Evolutionary conservation across 2,329 filamentous ascomycete species (phyloP).

Genomic region (Hymenoscyphus occultus): DNA sequence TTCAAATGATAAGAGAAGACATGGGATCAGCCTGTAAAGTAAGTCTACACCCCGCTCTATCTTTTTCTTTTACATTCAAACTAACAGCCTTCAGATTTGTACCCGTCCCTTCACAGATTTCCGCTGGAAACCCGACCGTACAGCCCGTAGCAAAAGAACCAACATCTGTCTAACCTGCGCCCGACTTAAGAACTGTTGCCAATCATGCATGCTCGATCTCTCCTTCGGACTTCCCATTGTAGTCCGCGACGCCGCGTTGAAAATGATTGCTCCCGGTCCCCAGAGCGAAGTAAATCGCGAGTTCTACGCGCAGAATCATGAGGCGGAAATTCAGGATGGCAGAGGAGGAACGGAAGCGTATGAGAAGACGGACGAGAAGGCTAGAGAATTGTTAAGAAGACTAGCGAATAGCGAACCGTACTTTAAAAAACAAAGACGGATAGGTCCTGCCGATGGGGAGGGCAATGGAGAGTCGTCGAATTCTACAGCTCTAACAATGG

Average conservation of each 20-base stretch:
- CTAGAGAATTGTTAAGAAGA: conserved; percentile 77
- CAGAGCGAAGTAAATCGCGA: conserved; percentile 91
- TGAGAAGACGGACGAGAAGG: conserved; percentile 96
- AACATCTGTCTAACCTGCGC: conserved; percentile 97
- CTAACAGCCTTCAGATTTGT: conserved; percentile 50
- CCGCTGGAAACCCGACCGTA: conserved; percentile 89
- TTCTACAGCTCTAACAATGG: conserved; percentile 40
- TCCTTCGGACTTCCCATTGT: conserved; percentile 94
- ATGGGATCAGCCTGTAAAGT: conserved; percentile 67
- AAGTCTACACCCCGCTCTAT: not conserved
- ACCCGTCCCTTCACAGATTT: conserved; percentile 96
- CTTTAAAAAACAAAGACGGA: conserved; percentile 78
- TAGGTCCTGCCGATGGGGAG: conserved; percentile 57
- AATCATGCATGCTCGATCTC: conserved; percentile 97
- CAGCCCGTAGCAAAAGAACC: conserved; percentile 86
- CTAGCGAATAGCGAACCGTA: conserved; percentile 93
- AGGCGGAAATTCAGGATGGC: conserved; percentile 91
- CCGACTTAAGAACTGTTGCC: conserved; percentile 96
- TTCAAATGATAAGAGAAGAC: conserved; percentile 98
- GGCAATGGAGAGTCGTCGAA: conserved; percentile 40
- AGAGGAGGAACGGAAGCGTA: conserved; percentile 83
- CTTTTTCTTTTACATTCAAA: not conserved
- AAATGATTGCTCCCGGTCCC: conserved; percentile 95
- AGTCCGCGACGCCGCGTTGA: conserved; percentile 90
- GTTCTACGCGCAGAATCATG: conserved; percentile 97